Percentiles rank a stretch among this genome's conserved stretches.
Conservation (phyloP, 1,139 yeast species). For the Saccharomyces uvarum region DNA sequence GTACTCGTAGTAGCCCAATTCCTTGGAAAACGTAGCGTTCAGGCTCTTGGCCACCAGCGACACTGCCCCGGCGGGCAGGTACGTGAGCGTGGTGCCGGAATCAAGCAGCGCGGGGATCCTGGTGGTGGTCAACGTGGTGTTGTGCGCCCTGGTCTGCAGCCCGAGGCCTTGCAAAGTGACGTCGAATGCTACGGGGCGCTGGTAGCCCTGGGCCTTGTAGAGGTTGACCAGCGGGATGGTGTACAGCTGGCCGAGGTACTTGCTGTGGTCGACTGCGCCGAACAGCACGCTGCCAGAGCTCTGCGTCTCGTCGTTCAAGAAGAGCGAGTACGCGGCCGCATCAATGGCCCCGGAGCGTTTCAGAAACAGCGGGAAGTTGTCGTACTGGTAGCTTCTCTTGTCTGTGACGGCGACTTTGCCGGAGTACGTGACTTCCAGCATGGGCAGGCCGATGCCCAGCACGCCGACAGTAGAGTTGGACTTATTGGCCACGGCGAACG, state of each 20-base stretch:
- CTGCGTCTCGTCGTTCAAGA: conserved; percentile 37
- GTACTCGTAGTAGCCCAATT: conserved; percentile 34
- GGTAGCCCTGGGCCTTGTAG: conserved; percentile 31
- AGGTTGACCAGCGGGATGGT: conserved; percentile 40
- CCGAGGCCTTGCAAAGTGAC: conserved; percentile 40
- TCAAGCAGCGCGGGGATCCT: conserved; percentile 39
- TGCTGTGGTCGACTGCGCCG: conserved; percentile 49
- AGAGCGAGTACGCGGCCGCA: conserved; percentile 49
- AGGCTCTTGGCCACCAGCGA: conserved; percentile 29
- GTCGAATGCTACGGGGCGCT: conserved; percentile 37
- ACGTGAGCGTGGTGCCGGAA: conserved; percentile 44
- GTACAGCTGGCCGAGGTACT: conserved; percentile 35
- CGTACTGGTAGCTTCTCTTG: conserved; percentile 13
- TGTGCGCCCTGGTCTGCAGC: conserved; percentile 17
- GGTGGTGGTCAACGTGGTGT: conserved; percentile 24
- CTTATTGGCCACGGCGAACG: conserved; percentile 50
- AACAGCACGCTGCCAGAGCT: conserved; percentile 43
- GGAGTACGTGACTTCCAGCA: conserved; percentile 38
- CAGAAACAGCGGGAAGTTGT: conserved; percentile 52
- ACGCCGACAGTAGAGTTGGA: conserved; percentile 48
- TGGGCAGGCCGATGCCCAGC: conserved; percentile 50
- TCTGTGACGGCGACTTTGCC: conserved; percentile 2
- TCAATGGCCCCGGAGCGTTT: conserved; percentile 46
- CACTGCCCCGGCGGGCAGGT: conserved; percentile 34
- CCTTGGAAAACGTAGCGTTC: conserved; percentile 35